A percentile compares a stretch with the other conserved stretches of the same genome.
These are phyloP conservation scores for Colletotrichum lini DNA, from an alignment of 2,329 filamentous ascomycete genomes.

Conservation along the genomic window DNA sequence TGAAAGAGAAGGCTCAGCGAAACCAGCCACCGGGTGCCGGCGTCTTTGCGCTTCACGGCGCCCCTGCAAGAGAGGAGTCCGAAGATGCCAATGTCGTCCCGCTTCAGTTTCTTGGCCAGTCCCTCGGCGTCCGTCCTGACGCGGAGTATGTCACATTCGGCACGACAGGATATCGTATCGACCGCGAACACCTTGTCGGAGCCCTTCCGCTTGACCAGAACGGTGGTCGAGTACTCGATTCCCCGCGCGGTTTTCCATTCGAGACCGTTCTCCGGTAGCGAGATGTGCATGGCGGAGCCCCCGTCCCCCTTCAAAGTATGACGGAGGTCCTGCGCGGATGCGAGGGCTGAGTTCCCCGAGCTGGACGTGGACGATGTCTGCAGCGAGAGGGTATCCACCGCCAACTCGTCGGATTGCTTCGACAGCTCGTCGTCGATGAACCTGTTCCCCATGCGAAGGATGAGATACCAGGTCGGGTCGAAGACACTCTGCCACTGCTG, in stretches of 20 bases:
- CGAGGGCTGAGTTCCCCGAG: too few relatives aligned
- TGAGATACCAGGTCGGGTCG: too few relatives aligned
- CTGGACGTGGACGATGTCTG: too few relatives aligned
- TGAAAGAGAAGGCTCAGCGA: constrained; percentile 9
- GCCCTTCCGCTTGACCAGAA: not conserved
- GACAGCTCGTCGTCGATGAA: too few relatives aligned
- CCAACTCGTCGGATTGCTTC: too few relatives aligned
- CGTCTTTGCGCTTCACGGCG: not conserved
- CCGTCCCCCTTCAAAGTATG: not conserved
- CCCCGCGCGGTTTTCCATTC: not conserved
- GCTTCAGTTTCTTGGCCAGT: not conserved
- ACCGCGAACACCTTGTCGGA: not conserved
- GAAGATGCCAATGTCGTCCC: not conserved
- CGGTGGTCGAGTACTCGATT: not conserved
- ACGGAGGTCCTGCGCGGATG: not conserved
- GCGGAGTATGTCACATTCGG: not conserved
- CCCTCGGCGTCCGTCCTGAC: not conserved
- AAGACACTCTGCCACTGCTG: too few relatives aligned
- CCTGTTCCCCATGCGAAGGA: too few relatives aligned
- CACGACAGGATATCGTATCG: not conserved
- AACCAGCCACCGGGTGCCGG: not conserved
- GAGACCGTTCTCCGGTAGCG: constrained; percentile 8
- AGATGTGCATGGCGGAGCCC: not conserved
- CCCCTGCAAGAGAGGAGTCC: constrained; percentile 5
- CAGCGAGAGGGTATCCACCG: too few relatives aligned